phyloP scores from a whole-genome alignment of 2,329 filamentous ascomycete genomes.

The Neofusicoccum kwambonambiense region DNA sequence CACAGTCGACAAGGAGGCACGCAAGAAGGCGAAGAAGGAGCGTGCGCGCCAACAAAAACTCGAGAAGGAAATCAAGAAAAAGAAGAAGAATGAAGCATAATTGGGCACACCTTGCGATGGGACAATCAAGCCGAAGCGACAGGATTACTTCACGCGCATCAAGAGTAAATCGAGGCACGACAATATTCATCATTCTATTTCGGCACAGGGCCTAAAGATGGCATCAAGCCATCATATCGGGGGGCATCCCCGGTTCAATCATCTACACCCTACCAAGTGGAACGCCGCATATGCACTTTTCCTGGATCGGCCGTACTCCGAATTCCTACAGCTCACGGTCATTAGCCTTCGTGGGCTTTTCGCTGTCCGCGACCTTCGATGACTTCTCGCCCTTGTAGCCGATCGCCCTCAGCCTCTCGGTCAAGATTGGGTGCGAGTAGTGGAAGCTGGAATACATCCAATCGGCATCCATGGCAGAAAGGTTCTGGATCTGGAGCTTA shows the following conservation, averaged over 20 bases:
- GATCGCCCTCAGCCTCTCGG: slow-evolving; percentile 87
- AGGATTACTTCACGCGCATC: neutral
- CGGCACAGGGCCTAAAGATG: neutral
- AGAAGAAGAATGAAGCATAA: slow-evolving; percentile 20
- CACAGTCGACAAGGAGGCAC: slow-evolving; percentile 28
- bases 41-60: slow-evolving; percentile 46
- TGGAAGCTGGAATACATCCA: slow-evolving; percentile 98
- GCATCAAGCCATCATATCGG: neutral
- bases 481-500: slow-evolving; percentile 96
- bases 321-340: slow-evolving; percentile 69
- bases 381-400: slow-evolving; percentile 73
- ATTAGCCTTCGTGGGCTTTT: slow-evolving; percentile 65
- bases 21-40: slow-evolving; percentile 57
- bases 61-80: slow-evolving; percentile 34
- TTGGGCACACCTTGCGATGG: neutral
- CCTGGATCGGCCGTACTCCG: neutral
- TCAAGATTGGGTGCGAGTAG: slow-evolving; percentile 94
- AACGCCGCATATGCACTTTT: slow-evolving; percentile 16
- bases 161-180: neutral
- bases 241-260: neutral
- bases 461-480: slow-evolving; percentile 98
- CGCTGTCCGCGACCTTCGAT: slow-evolving; percentile 52
- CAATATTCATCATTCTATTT: neutral
- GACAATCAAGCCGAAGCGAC: too few species aligned
- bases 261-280: neutral